Evolutionary conservation across 495 filamentous ascomycete species (phyloP), one percentile per base, ranked within the genome.

Genomic region (Physcia stellaris): DNA sequence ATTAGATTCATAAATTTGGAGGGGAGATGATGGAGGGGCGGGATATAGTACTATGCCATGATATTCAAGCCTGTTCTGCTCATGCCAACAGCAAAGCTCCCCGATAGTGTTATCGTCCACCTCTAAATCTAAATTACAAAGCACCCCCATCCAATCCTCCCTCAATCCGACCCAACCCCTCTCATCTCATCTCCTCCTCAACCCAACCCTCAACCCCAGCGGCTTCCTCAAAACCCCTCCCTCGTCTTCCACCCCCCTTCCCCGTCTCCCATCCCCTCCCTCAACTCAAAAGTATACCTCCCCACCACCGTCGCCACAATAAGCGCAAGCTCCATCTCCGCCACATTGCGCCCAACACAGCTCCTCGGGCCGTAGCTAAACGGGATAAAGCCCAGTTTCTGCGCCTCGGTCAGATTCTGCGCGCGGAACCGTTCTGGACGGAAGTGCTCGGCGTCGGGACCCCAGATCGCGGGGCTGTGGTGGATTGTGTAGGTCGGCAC

Each of bases 191-290:
- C 72, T 58, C 51, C 61, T 68, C 52, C 67, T 68, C 57, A 93
- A 65, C 24, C 77, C 86, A 42, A 93, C 78, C 40, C 68, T 57
- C 58, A 87, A 60, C 13, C 70, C 77, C 35, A 93, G 49, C 10
- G 86, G 86, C 71, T 94, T 94, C 53, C 86, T 67, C 61, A 94
- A 62, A 60, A 94, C 0, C 86, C 86, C 63, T 94, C 86, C 30
- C 78, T 63, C 0, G 83, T 90, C 55, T 83, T 68, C 76, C 92
- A 70, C 20, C 58, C 60, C 3, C 71, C 70, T 3, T 10, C 2
- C 34, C 35, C 35, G 24, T 61, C 33, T 35, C 33, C 26, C 26
- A 9, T 13, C 31, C 17, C 54, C 63, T 90, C 80, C 48, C 77
- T 56, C 30, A 88, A 53, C 47, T 72, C 64, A 50, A 88, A 86